Percentiles rank a stretch among this genome's conserved stretches.
phyloP scores from a whole-genome alignment of 495 filamentous ascomycete species.

The Penicillium nucicola region DNA sequence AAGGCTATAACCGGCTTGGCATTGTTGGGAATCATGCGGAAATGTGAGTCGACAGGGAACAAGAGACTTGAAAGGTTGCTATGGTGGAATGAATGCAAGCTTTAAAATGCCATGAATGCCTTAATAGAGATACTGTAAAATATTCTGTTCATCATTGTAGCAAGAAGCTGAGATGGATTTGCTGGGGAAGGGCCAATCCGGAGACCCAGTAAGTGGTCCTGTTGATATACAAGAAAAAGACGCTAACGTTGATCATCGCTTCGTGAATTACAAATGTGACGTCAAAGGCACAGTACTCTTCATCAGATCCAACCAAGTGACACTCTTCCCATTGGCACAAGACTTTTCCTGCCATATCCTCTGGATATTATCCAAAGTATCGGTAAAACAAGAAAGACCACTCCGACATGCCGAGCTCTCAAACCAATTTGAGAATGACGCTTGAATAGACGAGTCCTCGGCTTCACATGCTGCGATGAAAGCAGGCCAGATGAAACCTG shows the following conservation, averaged over 20 bases:
- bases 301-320: constrained; percentile 22
- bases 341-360: constrained; percentile 19
- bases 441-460: constrained; percentile 16
- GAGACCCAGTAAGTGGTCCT: too few relatives aligned
- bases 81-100: too few relatives aligned
- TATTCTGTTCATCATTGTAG: too few relatives aligned
- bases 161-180: too few relatives aligned
- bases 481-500: constrained; percentile 25
- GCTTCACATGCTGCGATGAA: constrained; percentile 31
- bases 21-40: too few relatives aligned
- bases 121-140: too few relatives aligned
- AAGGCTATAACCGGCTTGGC: too few relatives aligned
- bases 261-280: background rate
- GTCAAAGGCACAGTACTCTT: constrained; percentile 7
- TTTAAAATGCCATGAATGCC: too few relatives aligned
- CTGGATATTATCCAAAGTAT: constrained; percentile 9
- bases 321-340: constrained; percentile 4
- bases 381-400: constrained; percentile 16
- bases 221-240: too few relatives aligned
- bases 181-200: too few relatives aligned
- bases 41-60: too few relatives aligned
- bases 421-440: constrained; percentile 24
- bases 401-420: constrained; percentile 13
- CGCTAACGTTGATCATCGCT: background rate
- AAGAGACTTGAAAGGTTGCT: too few relatives aligned